These are phyloP conservation scores for Vitis cinerea DNA, from an alignment of 164 flowering plant species.

Conservation along the genomic window DNA sequence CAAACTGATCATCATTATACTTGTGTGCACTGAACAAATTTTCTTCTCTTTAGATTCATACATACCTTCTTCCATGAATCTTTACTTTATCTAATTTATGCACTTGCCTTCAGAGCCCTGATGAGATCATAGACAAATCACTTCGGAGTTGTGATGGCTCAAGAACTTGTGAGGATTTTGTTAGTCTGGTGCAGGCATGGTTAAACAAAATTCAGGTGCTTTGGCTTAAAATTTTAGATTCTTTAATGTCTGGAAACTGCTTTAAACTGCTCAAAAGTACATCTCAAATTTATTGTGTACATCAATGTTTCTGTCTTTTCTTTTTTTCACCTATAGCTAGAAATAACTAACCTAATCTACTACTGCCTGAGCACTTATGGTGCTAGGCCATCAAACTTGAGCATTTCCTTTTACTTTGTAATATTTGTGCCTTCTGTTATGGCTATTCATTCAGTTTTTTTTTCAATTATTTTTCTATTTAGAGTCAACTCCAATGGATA, in stretches of 20 bases:
- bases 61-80: not conserved
- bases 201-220: conserved; percentile 83
- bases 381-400: too few species aligned
- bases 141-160: conserved; percentile 68
- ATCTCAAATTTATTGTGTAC: not conserved
- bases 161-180: conserved; percentile 81
- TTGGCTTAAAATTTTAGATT: not conserved
- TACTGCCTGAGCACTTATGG: too few species aligned
- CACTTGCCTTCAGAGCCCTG: conserved; percentile 65
- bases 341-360: too few species aligned
- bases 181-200: conserved; percentile 81
- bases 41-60: not conserved
- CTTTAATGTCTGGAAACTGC: not conserved
- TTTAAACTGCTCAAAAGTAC: not conserved
- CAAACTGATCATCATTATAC: not conserved
- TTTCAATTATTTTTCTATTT: too few species aligned
- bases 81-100: conserved; percentile 11
- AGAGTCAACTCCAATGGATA: too few species aligned
- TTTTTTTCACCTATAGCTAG: too few species aligned
- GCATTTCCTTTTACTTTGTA: too few species aligned
- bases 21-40: not conserved
- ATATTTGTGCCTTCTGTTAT: too few species aligned
- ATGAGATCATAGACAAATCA: conserved; percentile 85
- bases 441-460: too few species aligned
- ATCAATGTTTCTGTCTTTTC: not conserved